Base-by-base conservation (phyloP, 2,329 filamentous ascomycete genomes). In the Bipolaris cookei region DNA sequence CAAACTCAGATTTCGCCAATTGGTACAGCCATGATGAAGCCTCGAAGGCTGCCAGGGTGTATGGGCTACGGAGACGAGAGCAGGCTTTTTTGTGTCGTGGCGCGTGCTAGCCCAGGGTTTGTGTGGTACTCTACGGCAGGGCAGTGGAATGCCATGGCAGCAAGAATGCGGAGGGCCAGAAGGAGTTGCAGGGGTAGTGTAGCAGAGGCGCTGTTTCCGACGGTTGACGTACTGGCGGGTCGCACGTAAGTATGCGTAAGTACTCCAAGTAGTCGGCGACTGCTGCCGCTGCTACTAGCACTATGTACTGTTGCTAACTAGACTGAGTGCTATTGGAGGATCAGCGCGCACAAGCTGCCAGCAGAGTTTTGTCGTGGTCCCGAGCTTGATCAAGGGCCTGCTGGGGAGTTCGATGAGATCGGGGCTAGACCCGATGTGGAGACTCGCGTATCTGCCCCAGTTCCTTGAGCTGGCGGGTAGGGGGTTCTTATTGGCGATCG, bases 371-470 rank as follows among this genome's bases (percentile, higher is more conserved):
- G 25, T 41, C 41, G 37, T 18, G 41, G 46, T 23, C 46, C 46
- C 14, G 44, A 51, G 42, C 16, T 18, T 23, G 42, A 7, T 8
- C 42, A 16, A 11, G 42, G 16, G 42, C 21, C 37, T 6, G 50
- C 25, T 43, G 46, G 32, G 44, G 32, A 3, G 43, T 51, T 50
- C 30, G 51, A 59, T 58, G 32, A 51, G 54, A 64, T 62, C 59
- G 59, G 30, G 6, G 51, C 62, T 62, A 64, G 20, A 10, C 59
- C 54, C 23, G 45, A 59, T 58, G 14, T 14, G 32, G 16, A 16
- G 2, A 6, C 37, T 64, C 62, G 62, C 62, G 54, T 64, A 64
- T 64, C 62, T 64, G 35, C 16, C 25, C 25, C 25, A 25, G 25
- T 25, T 7, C 25, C 25, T 21, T 13, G 25, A 6, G 23, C 39